These are phyloP conservation scores for Aspergillus uvarum DNA, from an alignment of 2,329 filamentous ascomycete genomes.

Conservation along the genomic window DNA sequence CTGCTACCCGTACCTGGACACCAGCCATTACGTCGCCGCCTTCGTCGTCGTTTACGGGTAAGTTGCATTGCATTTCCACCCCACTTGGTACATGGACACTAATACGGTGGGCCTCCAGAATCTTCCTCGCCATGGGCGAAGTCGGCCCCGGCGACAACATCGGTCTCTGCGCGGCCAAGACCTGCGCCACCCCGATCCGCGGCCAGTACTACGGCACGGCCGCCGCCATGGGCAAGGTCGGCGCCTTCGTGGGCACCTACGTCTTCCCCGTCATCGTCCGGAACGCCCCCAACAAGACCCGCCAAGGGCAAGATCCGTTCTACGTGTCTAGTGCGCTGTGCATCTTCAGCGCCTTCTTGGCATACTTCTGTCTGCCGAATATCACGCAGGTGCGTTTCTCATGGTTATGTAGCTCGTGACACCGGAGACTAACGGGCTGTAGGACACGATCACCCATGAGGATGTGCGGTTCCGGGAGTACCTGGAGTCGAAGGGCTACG, in stretches of 20 bases:
- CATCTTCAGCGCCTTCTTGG: conserved; percentile 68
- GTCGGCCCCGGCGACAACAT: conserved; percentile 90
- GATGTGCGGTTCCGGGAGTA: conserved; percentile 74
- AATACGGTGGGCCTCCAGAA: conserved; percentile 32
- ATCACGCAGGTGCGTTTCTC: conserved; percentile 57
- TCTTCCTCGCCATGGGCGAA: conserved; percentile 76
- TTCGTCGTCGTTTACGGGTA: conserved; percentile 76
- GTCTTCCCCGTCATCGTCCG: conserved; percentile 71
- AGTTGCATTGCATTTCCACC: conserved; percentile 10
- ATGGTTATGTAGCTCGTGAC: too few relatives aligned
- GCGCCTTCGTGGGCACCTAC: conserved; percentile 80
- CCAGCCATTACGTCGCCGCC: conserved; percentile 65
- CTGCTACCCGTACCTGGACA: conserved; percentile 68
- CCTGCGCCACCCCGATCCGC: conserved; percentile 81
- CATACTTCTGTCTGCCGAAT: conserved; percentile 68
- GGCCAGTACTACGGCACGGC: conserved; percentile 66
- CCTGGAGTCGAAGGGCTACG: conserved; percentile 72
- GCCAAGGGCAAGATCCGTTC: conserved; percentile 80
- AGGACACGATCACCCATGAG: conserved; percentile 80
- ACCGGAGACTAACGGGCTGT: neutral
- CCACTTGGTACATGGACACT: neutral
- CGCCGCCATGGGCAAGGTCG: conserved; percentile 48
- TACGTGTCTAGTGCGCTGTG: conserved; percentile 79
- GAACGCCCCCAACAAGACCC: conserved; percentile 55
- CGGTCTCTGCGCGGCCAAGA: conserved; percentile 81